Evolutionary conservation across 129 eudicot genomes (phyloP).

Genomic region (Ambrosia artemisiifolia): DNA sequence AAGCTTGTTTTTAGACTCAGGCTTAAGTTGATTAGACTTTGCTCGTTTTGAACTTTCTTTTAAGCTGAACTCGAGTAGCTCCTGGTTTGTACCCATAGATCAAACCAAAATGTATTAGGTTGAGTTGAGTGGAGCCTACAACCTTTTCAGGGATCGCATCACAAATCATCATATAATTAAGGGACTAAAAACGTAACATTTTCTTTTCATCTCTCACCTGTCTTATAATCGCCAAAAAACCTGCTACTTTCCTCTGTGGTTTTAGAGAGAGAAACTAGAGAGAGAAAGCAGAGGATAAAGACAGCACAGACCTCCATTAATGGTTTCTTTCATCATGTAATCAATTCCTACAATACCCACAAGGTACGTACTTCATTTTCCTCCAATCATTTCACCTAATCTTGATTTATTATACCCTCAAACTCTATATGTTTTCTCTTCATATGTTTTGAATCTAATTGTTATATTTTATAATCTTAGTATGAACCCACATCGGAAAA

Average conservation of each 20-base stretch:
- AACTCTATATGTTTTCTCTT: too few relatives aligned
- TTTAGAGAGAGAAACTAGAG: slow-evolving; percentile 22
- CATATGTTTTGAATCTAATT: too few relatives aligned
- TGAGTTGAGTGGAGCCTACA: background rate
- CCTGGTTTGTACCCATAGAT: too few relatives aligned
- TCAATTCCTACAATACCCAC: slow-evolving; percentile 16
- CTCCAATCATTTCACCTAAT: slow-evolving; percentile 18
- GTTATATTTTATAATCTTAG: too few relatives aligned
- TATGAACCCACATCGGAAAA: slow-evolving; percentile 42
- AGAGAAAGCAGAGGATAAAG: slow-evolving; percentile 5
- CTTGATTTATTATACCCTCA: background rate
- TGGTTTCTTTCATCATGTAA: slow-evolving; percentile 30
- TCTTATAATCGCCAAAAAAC: slow-evolving; percentile 18
- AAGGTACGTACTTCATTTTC: slow-evolving; percentile 12
- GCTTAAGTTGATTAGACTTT: too few relatives aligned
- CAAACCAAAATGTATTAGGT: too few relatives aligned
- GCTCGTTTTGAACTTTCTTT: too few relatives aligned
- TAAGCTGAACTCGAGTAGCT: too few relatives aligned
- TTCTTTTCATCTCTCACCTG: slow-evolving; percentile 17
- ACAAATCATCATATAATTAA: background rate
- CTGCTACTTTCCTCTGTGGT: slow-evolving; percentile 2
- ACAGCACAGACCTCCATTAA: slow-evolving; percentile 30
- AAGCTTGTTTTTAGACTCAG: too few relatives aligned
- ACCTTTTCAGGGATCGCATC: background rate
- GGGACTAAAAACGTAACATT: slow-evolving; percentile 12